These are phyloP conservation scores for Fusarium sp. DNA, from an alignment of 2,329 filamentous ascomycete species.

Conservation along the genomic window DNA sequence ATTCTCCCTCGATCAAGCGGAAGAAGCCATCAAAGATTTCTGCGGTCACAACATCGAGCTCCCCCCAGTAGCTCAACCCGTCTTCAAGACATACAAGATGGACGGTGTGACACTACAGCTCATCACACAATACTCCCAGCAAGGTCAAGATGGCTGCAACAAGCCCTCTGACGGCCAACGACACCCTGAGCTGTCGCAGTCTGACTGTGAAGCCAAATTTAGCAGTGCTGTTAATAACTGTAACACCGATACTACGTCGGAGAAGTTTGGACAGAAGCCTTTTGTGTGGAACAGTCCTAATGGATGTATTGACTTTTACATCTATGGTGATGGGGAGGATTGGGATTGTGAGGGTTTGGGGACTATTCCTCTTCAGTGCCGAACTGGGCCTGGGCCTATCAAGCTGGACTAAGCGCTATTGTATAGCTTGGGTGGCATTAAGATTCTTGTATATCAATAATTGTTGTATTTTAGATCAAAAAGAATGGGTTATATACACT, in stretches of 20 bases:
- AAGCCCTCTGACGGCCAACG: background rate
- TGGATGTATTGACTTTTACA: slow-evolving; percentile 5
- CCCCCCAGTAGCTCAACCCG: background rate
- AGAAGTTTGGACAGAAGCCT: slow-evolving; percentile 5
- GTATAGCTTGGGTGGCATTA: background rate
- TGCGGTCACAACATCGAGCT: background rate
- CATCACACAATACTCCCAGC: background rate
- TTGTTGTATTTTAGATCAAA: background rate
- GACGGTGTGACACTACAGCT: background rate
- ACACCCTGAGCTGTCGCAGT: background rate
- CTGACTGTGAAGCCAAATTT: background rate
- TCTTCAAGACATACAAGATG: slow-evolving; percentile 4
- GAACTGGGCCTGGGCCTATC: background rate
- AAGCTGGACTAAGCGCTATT: background rate
- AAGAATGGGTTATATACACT: no score
- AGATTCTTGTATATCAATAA: background rate
- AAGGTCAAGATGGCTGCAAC: background rate
- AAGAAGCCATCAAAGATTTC: background rate
- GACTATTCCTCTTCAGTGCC: slow-evolving; percentile 1
- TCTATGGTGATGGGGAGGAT: slow-evolving; percentile 4
- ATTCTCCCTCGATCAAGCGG: slow-evolving; percentile 2
- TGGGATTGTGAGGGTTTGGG: slow-evolving; percentile 8
- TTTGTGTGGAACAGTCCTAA: slow-evolving; percentile 16
- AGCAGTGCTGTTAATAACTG: slow-evolving; percentile 4
- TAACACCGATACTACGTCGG: background rate